Conservation (phyloP, 139 green algal species). For the Chlorella sp. region DNA sequence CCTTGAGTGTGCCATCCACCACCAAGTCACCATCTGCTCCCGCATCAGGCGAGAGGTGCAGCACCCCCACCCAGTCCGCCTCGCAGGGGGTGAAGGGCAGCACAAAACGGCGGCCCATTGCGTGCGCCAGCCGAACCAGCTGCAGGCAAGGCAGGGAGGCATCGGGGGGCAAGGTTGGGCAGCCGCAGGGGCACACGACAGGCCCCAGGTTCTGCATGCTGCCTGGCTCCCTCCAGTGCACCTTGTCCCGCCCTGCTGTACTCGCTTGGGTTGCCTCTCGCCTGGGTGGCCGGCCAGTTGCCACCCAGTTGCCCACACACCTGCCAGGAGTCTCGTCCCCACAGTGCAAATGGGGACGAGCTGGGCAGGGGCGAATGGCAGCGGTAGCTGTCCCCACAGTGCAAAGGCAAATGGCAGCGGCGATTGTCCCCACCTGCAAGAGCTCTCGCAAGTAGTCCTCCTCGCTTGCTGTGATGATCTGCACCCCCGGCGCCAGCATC, state of each 20-base stretch:
- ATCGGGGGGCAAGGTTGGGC: background rate
- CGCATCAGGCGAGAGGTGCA: background rate
- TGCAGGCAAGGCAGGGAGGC: background rate
- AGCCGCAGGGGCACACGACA: background rate
- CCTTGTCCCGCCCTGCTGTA: background rate
- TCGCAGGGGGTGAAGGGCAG: background rate
- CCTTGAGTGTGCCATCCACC: no score
- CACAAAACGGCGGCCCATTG: background rate
- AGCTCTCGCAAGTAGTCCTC: background rate
- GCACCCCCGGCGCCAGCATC: conserved; percentile 5
- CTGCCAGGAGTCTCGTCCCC: no score
- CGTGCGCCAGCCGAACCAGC: background rate
- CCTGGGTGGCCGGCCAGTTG: no score
- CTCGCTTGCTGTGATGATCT: background rate
- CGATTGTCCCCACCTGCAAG: background rate
- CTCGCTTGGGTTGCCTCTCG: background rate
- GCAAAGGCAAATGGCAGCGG: no score
- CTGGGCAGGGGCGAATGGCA: no score
- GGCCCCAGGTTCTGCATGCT: background rate
- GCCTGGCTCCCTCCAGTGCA: no score
- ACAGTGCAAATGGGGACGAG: no score
- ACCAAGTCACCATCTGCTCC: background rate
- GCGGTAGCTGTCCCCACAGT: no score
- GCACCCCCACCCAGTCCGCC: background rate
- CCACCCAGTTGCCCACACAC: no score